Conservation (phyloP, 352 stramenopile species). For the Peronospora tabacina region DNA sequence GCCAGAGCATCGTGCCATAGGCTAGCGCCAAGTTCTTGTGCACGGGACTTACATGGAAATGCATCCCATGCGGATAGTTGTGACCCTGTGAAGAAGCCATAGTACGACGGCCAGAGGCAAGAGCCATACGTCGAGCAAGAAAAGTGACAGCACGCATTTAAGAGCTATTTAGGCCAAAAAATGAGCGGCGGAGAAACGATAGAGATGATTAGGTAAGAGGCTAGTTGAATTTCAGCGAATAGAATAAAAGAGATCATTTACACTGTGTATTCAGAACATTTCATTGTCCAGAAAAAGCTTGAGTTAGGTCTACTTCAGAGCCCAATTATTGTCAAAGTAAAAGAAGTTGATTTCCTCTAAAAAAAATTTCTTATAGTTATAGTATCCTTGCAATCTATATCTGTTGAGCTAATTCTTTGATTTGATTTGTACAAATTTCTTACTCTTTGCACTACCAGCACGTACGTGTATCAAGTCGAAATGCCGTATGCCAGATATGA, state of each 20-base stretch:
- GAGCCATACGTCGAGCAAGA: slow-evolving; percentile 45
- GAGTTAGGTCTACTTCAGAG: too few relatives aligned
- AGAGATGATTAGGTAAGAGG: slow-evolving; percentile 17
- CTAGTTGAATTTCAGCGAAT: slow-evolving; percentile 6
- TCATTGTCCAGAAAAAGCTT: too few relatives aligned
- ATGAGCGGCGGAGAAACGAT: slow-evolving; percentile 19
- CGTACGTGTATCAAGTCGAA: too few relatives aligned
- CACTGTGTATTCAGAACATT: background rate
- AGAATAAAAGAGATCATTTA: background rate
- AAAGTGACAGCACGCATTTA: slow-evolving; percentile 40
- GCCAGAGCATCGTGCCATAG: slow-evolving; percentile 87
- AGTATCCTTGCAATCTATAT: too few relatives aligned
- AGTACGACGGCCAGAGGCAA: slow-evolving; percentile 35
- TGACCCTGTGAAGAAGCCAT: slow-evolving; percentile 54
- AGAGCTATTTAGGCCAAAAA: slow-evolving; percentile 19
- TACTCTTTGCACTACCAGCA: too few relatives aligned
- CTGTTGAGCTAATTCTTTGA: too few relatives aligned
- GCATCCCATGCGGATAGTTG: slow-evolving; percentile 78
- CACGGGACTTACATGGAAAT: slow-evolving; percentile 83
- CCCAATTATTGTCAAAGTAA: too few relatives aligned
- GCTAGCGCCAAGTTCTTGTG: slow-evolving; percentile 83
- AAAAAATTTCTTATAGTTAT: too few relatives aligned
- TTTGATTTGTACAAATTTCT: too few relatives aligned
- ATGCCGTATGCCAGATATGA: too few relatives aligned
- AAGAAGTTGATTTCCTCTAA: too few relatives aligned